phyloP scores from a whole-genome alignment of 208 protist genomes.

The Vickermania spadyakhi region DNA sequence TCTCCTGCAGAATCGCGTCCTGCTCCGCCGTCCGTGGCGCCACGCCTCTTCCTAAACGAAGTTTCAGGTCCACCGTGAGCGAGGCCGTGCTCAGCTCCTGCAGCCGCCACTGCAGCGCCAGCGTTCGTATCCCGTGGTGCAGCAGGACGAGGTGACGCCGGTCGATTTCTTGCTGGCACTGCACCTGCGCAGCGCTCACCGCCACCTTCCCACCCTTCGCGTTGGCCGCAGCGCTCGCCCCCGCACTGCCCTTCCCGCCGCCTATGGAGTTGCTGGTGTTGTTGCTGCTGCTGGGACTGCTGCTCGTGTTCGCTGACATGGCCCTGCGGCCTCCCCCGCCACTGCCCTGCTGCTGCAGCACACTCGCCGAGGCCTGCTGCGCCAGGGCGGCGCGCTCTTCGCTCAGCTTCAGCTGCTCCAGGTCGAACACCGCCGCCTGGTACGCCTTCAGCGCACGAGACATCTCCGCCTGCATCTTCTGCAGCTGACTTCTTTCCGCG shows the following conservation, averaged over 20 bases:
- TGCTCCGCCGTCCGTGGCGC: conserved; percentile 10
- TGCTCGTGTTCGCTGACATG: not conserved
- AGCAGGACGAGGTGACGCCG: not conserved
- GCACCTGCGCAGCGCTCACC: not conserved
- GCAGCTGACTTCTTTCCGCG: not conserved
- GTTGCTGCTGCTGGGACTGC: not conserved
- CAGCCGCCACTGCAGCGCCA: conserved; percentile 20
- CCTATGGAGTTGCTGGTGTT: not conserved
- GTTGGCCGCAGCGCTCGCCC: not conserved
- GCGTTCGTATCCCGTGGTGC: not conserved
- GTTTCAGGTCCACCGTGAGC: conserved; percentile 15
- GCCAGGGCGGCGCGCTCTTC: not conserved
- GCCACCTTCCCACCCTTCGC: not conserved
- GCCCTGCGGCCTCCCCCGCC: not conserved
- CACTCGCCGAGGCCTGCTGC: not conserved
- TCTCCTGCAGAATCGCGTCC: conserved; percentile 16
- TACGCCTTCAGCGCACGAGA: conserved; percentile 6
- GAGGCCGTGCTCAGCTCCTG: conserved; percentile 10
- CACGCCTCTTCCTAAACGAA: conserved; percentile 34
- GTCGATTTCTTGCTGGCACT: conserved; percentile 3
- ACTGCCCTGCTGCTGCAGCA: not conserved
- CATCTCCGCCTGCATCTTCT: conserved; percentile 7
- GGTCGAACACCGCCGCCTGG: not conserved
- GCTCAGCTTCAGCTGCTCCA: not conserved
- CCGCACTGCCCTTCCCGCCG: not conserved